Evolutionary conservation across 2,329 filamentous ascomycete species (phyloP), one percentile per base, ranked within the genome.

Genomic region (Ustulina deusta): DNA sequence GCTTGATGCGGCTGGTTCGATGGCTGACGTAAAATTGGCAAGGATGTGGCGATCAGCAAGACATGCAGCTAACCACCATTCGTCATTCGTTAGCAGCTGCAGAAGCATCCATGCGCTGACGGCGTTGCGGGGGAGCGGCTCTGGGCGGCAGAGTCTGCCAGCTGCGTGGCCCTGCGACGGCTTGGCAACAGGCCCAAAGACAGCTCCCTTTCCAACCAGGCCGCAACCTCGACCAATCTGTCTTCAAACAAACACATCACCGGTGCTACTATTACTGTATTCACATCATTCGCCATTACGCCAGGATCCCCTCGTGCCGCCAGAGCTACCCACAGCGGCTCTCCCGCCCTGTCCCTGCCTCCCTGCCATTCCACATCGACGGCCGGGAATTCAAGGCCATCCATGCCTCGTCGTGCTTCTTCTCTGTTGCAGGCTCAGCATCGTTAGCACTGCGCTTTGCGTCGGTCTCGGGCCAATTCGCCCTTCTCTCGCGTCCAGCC

Each of bases 391-490:
- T 32, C 20, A 6, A 32, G 34, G 29, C 65, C 52, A 27, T 62
- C 40, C 58, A 68, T 61, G 58, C 13, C 38, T 54, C 34, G 40
- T 46, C 15, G 36, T 49, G 25, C 44, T 46, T 34, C 7, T 61
- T 32, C 29, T 48, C 20, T 40, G 40, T 54, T 58, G 48, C 51
- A 52, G 38, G 61, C 60, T 46, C 42, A 32, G 29, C 29, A 32
- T 69, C 51, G 51, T 65, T 63, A 68, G 56, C 66, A 51, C 48
- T 65, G 68, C 61, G 61, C 65, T 57, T 68, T 63, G 54, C 58
- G 6, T 64, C 49, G 54, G 57, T 34, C 40, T 55, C 49, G 27
- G 59, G 40, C 40, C 34, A 20, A 44, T 5, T 44, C 17, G 4
- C 40, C 15, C 40, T 38, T 36, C 54, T 61, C 51, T 22, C 32